Evolutionary conservation across 2,329 filamentous ascomycete species (phyloP).

Genomic region (Orbilia ellipsospora): DNA sequence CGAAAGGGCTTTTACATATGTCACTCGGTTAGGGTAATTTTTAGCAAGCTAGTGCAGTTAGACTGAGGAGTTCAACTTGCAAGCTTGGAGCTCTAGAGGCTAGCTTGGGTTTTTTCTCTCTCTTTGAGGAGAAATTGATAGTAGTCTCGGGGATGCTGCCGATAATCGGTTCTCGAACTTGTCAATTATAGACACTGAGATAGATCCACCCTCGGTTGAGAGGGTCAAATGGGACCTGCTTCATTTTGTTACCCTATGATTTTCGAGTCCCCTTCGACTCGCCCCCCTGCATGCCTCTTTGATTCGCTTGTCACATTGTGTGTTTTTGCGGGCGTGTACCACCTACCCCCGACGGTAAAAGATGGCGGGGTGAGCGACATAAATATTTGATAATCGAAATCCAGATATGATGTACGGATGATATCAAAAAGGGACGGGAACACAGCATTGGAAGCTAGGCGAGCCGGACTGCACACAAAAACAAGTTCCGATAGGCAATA

Average conservation of each 20-base stretch:
- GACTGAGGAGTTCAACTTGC: too few species aligned
- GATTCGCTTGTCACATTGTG: too few species aligned
- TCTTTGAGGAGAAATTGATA: too few species aligned
- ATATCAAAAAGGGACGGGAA: slow-evolving; percentile 6
- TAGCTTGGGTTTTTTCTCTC: too few species aligned
- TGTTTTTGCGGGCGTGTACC: not conserved
- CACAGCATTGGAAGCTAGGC: not conserved
- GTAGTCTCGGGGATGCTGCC: too few species aligned
- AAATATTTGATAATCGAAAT: slow-evolving; percentile 8
- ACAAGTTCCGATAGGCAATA: not conserved
- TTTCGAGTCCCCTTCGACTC: slow-evolving; percentile 6
- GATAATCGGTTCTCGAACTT: not conserved
- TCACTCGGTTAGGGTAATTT: not conserved
- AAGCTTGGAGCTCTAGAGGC: too few species aligned
- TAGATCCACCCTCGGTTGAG: not conserved
- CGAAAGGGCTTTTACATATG: too few species aligned
- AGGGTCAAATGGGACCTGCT: slow-evolving; percentile 7
- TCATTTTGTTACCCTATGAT: slow-evolving; percentile 20
- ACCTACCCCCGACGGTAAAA: not conserved
- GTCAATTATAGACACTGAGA: not conserved
- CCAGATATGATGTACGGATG: slow-evolving; percentile 19
- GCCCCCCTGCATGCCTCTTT: not conserved
- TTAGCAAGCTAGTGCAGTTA: not conserved
- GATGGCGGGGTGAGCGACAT: not conserved
- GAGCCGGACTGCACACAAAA: not conserved